Evolutionary conservation across 306 rosid genomes (phyloP).

Genomic region (Sesbania bispinosa): DNA sequence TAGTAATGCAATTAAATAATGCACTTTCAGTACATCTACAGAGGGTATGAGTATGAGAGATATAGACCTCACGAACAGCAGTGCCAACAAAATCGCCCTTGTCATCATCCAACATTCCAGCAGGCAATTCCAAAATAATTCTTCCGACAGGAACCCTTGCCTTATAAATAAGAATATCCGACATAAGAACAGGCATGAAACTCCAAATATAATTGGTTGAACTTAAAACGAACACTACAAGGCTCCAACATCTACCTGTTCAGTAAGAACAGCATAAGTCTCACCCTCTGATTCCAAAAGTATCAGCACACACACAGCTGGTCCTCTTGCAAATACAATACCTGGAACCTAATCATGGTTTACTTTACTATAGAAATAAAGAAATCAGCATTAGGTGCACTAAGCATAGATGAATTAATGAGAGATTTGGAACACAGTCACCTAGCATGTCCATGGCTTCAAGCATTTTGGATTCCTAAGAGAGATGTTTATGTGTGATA

Average conservation of each 20-base stretch:
- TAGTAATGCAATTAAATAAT: background rate
- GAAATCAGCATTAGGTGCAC: constrained; percentile 25
- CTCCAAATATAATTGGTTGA: background rate
- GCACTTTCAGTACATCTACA: background rate
- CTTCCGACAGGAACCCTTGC: constrained; percentile 87
- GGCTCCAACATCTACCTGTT: constrained; percentile 57
- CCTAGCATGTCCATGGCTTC: background rate
- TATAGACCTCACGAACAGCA: constrained; percentile 85
- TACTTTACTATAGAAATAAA: constrained; percentile 38
- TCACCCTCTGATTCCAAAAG: constrained; percentile 79
- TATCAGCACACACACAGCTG: constrained; percentile 81
- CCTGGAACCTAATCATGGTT: constrained; percentile 79
- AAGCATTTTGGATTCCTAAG: background rate
- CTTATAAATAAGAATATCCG: constrained; percentile 49
- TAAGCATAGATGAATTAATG: background rate
- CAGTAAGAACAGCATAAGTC: constrained; percentile 85
- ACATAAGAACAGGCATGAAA: constrained; percentile 16
- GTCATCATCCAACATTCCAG: constrained; percentile 91
- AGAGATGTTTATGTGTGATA: background rate
- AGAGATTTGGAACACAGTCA: background rate
- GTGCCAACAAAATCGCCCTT: constrained; percentile 83
- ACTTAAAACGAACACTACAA: background rate
- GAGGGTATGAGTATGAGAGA: constrained; percentile 7
- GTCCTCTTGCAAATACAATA: constrained; percentile 93
- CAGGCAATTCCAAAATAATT: constrained; percentile 83